A percentile compares a stretch with the other conserved stretches of the same genome.
Evolutionary conservation across 768 basidiomycete genomes (phyloP).

Genomic region (Pleurotus pulmonarius): DNA sequence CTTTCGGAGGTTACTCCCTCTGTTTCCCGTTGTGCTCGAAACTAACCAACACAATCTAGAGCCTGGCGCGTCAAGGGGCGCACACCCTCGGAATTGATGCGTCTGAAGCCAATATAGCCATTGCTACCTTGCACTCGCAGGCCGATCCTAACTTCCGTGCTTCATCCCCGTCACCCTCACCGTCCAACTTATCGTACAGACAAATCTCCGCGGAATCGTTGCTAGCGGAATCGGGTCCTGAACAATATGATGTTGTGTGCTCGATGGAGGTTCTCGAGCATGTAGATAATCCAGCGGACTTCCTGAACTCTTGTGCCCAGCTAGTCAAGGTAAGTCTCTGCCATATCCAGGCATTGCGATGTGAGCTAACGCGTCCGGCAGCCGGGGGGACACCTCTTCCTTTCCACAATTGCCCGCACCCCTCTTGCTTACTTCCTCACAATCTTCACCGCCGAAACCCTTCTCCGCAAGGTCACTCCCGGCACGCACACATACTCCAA

Average conservation of each 20-base stretch:
- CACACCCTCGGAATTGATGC: conserved; percentile 92
- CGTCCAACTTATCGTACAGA: conserved; percentile 51
- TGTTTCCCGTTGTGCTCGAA: background rate
- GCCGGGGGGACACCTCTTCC: conserved; percentile 95
- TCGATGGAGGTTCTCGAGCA: conserved; percentile 99
- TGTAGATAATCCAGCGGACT: conserved; percentile 86
- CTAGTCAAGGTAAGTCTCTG: conserved; percentile 71
- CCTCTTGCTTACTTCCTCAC: conserved; percentile 47
- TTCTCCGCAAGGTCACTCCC: conserved; percentile 72
- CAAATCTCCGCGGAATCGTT: conserved; percentile 76
- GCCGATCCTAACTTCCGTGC: conserved; percentile 61
- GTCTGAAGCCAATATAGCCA: conserved; percentile 78
- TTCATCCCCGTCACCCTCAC: conserved; percentile 14
- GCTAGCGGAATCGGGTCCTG: conserved; percentile 40
- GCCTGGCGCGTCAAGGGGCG: conserved; percentile 83
- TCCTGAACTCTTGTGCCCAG: conserved; percentile 76
- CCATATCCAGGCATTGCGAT: background rate
- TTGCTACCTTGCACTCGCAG: conserved; percentile 79
- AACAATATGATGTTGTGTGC: conserved; percentile 87
- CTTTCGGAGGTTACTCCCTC: conserved; percentile 71
- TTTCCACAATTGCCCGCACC: conserved; percentile 89
- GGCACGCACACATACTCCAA: conserved; percentile 94
- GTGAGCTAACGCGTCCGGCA: conserved; percentile 24
- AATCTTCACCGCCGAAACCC: conserved; percentile 70
- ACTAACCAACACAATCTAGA: conserved; percentile 38